Conservation (phyloP, 352 stramenopile species). For the Globisporangium orthogonon region DNA sequence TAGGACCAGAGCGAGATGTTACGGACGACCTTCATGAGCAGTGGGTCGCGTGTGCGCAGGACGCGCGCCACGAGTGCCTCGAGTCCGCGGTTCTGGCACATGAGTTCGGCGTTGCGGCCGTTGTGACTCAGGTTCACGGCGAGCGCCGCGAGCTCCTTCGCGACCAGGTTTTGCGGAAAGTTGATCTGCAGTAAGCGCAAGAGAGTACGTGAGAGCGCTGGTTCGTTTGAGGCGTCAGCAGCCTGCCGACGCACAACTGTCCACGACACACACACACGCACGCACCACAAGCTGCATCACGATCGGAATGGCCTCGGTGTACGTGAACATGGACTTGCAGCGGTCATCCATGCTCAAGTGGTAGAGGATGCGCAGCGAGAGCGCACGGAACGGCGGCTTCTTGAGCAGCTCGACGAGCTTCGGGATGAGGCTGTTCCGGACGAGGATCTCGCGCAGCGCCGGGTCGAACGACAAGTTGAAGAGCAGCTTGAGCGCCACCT, state of each 20-base stretch:
- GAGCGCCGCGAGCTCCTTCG: constrained; percentile 91
- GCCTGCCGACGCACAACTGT: background rate
- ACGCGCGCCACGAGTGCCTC: constrained; percentile 87
- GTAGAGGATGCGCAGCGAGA: constrained; percentile 91
- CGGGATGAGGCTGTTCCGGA: constrained; percentile 86
- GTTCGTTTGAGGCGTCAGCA: no score
- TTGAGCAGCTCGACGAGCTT: constrained; percentile 93
- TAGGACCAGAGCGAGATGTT: constrained; percentile 92
- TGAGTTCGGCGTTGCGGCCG: constrained; percentile 86
- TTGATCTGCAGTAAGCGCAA: constrained; percentile 52
- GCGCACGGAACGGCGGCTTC: constrained; percentile 83
- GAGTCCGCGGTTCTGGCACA: constrained; percentile 84
- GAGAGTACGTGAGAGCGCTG: background rate
- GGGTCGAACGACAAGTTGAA: constrained; percentile 95
- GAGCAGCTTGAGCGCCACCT: constrained; percentile 84
- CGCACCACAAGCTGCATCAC: constrained; percentile 89
- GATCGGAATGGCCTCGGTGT: constrained; percentile 92
- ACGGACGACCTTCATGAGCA: constrained; percentile 93
- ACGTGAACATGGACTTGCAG: constrained; percentile 94
- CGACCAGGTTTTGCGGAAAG: constrained; percentile 89
- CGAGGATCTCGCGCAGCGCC: constrained; percentile 75
- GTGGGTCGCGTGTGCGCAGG: constrained; percentile 80
- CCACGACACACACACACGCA: background rate
- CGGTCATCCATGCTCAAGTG: constrained; percentile 93
- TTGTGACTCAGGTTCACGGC: constrained; percentile 94